Base-by-base conservation (phyloP, 257 asterid genomes). In the Coffea canephora region DNA sequence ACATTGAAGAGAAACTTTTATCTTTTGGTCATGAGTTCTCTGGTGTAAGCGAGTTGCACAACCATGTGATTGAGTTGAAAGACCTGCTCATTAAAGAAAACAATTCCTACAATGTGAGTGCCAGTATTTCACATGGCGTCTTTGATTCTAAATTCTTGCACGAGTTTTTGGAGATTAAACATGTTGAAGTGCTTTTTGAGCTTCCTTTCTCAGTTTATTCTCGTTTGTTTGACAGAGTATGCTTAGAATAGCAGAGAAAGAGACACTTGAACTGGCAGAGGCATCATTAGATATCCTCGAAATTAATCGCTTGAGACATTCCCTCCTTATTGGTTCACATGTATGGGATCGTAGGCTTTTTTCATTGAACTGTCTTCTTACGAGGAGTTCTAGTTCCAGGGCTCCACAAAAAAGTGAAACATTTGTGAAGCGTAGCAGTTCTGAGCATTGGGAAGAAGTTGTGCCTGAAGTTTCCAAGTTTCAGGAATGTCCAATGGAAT, bases 301-400 rank as follows among this genome's bases (percentile, higher is more conserved):
- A 83, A 89, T 93, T 31, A 95, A 95, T 84, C 92, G 87, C 46
- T 65, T 91, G 88, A 88, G 96, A 73, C 96, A 88, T 81, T 90
- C 97, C 46, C 96, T 95, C 73, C 66, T 95, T 46, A 79, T 85
- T 65, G 83, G 89, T 83, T 90, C 97, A n/a, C 92, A 81, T 41
- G 83, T 84, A 71, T 95, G 99, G 99, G 91, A 93, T 82, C 89
- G 85, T 6, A 86, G 95, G 66, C 88, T 93, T 25, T 80, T 77
- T 82, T 84, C 87, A 36, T 80, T 95, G 67, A 89, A 90, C 77
- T 87, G 93, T 73, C 89, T 92, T 80, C 89, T 92, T 59, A 77
- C 89, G 75, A 84, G 75, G 76, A 71, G 77, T 78, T 85, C 90
- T 52, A 83, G 82, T 77, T 87, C 85, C 18, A 87, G 79, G 79